phyloP scores from a whole-genome alignment of 2,329 filamentous ascomycete genomes.

The Phoma sp. region DNA sequence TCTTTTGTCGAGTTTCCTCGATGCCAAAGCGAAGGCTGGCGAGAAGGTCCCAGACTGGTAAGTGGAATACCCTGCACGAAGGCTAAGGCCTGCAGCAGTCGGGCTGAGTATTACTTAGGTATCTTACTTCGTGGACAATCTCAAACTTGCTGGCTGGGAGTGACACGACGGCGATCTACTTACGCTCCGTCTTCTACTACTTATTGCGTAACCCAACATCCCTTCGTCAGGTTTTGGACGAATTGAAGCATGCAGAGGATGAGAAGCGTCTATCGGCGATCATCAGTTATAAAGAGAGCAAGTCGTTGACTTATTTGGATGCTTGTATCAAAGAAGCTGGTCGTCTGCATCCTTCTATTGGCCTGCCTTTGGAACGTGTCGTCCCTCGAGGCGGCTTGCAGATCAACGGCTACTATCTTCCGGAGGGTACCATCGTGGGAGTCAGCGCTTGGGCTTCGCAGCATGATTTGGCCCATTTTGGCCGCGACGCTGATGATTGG shows the following conservation, averaged over 20 bases:
- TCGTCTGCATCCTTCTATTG: constrained; percentile 51
- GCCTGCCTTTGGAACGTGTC: constrained; percentile 48
- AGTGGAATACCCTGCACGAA: too few species aligned
- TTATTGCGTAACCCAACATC: constrained; percentile 34
- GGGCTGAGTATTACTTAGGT: too few species aligned
- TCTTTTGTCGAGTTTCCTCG: constrained; percentile 19
- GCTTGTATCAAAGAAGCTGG: constrained; percentile 54
- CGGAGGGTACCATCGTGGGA: constrained; percentile 21
- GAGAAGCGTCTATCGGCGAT: too few species aligned
- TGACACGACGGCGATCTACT: constrained; percentile 46
- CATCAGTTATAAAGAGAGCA: neutral
- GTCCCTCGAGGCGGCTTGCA: constrained; percentile 44
- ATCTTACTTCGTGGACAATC: constrained; percentile 5
- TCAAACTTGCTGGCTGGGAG: constrained; percentile 21
- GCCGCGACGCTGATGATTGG: constrained; percentile 13
- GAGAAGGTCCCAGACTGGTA: constrained; percentile 11
- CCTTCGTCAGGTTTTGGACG: too few species aligned
- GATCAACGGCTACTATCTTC: constrained; percentile 3
- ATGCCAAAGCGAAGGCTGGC: constrained; percentile 18
- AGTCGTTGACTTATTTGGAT: constrained; percentile 45
- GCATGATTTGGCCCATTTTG: constrained; percentile 14
- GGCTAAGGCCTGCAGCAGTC: too few species aligned
- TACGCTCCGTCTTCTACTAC: constrained; percentile 48
- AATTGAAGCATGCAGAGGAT: too few species aligned
- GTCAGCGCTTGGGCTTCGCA: constrained; percentile 24